Conservation (phyloP, 1,139 yeast genomes). For the Suhomyces taliae region DNA sequence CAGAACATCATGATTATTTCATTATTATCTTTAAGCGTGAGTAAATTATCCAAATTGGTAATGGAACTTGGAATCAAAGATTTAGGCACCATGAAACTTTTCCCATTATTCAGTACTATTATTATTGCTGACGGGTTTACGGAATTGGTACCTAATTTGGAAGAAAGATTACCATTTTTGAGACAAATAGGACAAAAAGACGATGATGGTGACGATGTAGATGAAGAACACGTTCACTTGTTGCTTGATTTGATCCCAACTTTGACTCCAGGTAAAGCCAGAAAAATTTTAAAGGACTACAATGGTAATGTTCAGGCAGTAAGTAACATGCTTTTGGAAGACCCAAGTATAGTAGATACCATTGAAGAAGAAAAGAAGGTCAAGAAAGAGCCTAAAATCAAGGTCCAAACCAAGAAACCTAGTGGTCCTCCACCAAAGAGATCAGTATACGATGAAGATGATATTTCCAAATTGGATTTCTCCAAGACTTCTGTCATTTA, state of each 20-base stretch:
- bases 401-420: neutral
- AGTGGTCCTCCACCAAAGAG: constrained; percentile 11
- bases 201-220: constrained; percentile 18
- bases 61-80: constrained; percentile 47
- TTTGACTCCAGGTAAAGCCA: constrained; percentile 45
- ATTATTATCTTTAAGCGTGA: constrained; percentile 48
- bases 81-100: constrained; percentile 38
- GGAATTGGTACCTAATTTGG: constrained; percentile 50
- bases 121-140: constrained; percentile 45
- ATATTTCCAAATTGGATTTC: constrained; percentile 25
- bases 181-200: constrained; percentile 15
- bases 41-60: constrained; percentile 41
- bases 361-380: constrained; percentile 13
- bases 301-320: constrained; percentile 57
- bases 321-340: constrained; percentile 62
- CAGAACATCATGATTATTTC: constrained; percentile 54
- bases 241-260: constrained; percentile 63
- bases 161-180: constrained; percentile 46
- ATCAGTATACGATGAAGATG: constrained; percentile 32
- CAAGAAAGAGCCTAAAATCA: constrained; percentile 3
- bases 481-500: constrained; percentile 17
- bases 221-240: constrained; percentile 40
- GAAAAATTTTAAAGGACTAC: constrained; percentile 46
- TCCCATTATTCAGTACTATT: constrained; percentile 57
- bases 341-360: constrained; percentile 43